Base-by-base conservation (phyloP, 805 yeast genomes). In the Barnettozyma sp. region DNA sequence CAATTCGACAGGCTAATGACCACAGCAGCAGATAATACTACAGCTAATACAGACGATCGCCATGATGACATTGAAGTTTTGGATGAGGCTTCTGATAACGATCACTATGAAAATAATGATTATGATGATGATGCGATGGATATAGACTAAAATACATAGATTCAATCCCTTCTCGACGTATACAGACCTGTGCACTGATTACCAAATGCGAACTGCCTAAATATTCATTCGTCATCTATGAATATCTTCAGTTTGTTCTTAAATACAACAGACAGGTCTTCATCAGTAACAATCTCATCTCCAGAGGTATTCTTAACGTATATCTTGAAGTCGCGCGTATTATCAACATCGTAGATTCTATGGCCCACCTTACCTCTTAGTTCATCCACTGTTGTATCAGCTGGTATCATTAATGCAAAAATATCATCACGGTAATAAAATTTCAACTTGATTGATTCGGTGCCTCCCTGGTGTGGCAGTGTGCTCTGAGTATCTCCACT, bases 391-490 rank as follows among this genome's bases (percentile, higher is more conserved):
- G 71, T 60, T 33, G 71, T 68, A 41, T 61, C 64, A 11, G 63
- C 50, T 22, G 76, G 75, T 25, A 78, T 60, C 41, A 76, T 57
- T 27, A 83, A 65, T 2, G 86, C 92, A 63, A 82, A 83, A 12
- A 83, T 83, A 52, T 83, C 94, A 49, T 82, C 92, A 40, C 77
- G 78, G 50, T 75, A 82, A 54, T 78, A 83, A 50, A 83, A 81
- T 55, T 83, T 83, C 34, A 82, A 72, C 55, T 83, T 83, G 44
- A 49, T 52, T 30, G 58, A 54, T 14, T 57, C 50, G n/a, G n/a
- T n/a, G n/a, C n/a, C n/a, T n/a, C n/a, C n/a, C n/a, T n/a, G n/a
- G n/a, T n/a, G 44, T 23, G 44, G 42, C 21, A 51, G 23, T 2
- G 55, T 46, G 26, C 47, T 44, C 2, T 34, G 36, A 1, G 57